Evolutionary conservation across 192 early-diverging fungal genomes (phyloP).

Genomic region (Geosiphon pyriformis): DNA sequence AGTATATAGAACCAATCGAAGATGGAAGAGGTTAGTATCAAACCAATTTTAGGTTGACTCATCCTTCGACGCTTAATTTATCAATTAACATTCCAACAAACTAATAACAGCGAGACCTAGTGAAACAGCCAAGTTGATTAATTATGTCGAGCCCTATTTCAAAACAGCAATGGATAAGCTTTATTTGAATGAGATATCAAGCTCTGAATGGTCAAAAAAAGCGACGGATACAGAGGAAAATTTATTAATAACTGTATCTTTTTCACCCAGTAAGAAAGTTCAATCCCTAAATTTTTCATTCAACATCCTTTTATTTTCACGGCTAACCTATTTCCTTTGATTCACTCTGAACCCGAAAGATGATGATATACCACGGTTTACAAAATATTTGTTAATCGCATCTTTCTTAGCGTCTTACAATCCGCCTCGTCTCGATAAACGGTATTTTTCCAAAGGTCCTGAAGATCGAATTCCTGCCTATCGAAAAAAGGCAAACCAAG

Average conservation of each 20-base stretch:
- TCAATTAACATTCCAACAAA: neutral
- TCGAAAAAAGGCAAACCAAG: conserved; percentile 18
- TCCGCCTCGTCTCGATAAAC: conserved; percentile 74
- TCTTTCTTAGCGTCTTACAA: conserved; percentile 93
- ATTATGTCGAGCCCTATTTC: conserved; percentile 73
- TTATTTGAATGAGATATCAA: conserved; percentile 89
- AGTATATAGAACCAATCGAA: conserved; percentile 82
- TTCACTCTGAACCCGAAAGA: conserved; percentile 37
- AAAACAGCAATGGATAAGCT: conserved; percentile 76
- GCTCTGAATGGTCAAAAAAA: conserved; percentile 67
- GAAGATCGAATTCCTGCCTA: conserved; percentile 28
- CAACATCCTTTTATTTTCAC: neutral
- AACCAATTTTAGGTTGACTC: too few species aligned
- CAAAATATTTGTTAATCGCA: conserved; percentile 86
- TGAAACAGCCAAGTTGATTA: conserved; percentile 72
- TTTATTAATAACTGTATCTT: too few species aligned
- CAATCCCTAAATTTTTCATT: neutral
- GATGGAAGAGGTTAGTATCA: conserved; percentile 55
- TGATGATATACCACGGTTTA: conserved; percentile 80
- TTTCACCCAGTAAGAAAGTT: too few species aligned
- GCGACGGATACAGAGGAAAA: conserved; percentile 24
- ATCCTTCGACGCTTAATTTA: neutral
- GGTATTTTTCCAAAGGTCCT: conserved; percentile 71
- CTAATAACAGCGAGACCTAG: conserved; percentile 8
- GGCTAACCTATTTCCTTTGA: neutral